Base-by-base conservation (phyloP, 2,329 filamentous ascomycete genomes). In the Aureobasidium sp. region DNA sequence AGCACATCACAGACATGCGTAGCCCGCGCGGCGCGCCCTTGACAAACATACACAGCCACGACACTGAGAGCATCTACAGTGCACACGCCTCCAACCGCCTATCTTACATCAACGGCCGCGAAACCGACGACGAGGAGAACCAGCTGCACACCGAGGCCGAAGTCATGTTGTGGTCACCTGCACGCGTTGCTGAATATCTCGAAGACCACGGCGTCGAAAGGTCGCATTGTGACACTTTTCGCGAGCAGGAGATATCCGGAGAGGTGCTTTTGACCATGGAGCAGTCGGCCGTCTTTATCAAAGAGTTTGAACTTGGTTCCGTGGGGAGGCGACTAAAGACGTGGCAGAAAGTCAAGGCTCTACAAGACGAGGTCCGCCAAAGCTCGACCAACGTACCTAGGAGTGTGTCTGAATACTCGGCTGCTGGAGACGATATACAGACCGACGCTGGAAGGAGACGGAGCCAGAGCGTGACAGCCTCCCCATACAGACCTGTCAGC, bases 221-320 rank as follows among this genome's bases (percentile, higher is more conserved):
- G 69, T 87, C 87, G 67, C 93, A 97, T 68, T 99, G 94, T 71
- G 88, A 96, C 67, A 90, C 97, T 3, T 99, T 99, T 70, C 82
- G 88, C 68, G 92, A 97, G 70, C 93, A 99, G 74, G 94, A 99
- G 73, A 97, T 99, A 63, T 87, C 89, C 2, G 94, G 94, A 53
- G 92, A 97, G 69, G 93, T 97, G 4, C 78, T 99, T 42, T 77
- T 99, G 58, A 90, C 90, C 59, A 96, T 97, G 90, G 91, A 97
- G 69, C 93, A 97, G 76, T 90, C 90, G 62, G 95, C 94, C 42
- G 81, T 97, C 17, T 96, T 97, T 73, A 87, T 97, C 78, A 96
- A 96, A 72, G 92, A 94, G 51, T 96, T 97, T 69, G 90, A 97
- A 68, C 81, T 97, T 67, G 93, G 93, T 20, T 90, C 92, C 3